A percentile compares a stretch with the other conserved stretches of the same genome.
These are phyloP conservation scores for Blakeslea trispora DNA, from an alignment of 371 early-diverging fungal genomes.

Conservation along the genomic window DNA sequence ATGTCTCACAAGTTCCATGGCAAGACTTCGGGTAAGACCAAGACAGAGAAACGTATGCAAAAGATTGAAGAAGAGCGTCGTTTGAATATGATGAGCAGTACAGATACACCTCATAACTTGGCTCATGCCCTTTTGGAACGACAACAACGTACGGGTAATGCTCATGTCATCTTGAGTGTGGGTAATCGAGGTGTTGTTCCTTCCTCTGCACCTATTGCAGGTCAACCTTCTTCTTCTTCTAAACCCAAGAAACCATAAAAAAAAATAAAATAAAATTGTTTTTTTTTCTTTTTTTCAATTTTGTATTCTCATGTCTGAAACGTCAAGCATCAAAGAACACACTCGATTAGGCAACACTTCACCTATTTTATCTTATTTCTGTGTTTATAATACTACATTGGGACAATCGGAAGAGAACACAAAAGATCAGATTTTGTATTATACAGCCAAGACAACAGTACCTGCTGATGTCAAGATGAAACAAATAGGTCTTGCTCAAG, in stretches of 20 bases:
- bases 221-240: neutral
- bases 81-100: constrained; percentile 74
- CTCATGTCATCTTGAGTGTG: constrained; percentile 82
- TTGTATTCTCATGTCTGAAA: too few relatives aligned
- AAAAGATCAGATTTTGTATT: constrained; percentile 79
- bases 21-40: constrained; percentile 87
- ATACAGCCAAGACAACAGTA: constrained; percentile 69
- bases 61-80: constrained; percentile 83
- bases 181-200: constrained; percentile 70
- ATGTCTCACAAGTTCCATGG: constrained; percentile 97
- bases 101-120: constrained; percentile 79
- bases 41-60: constrained; percentile 87
- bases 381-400: constrained; percentile 77
- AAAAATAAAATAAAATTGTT: constrained; percentile 6
- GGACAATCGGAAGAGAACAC: constrained; percentile 70
- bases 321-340: too few relatives aligned
- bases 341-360: constrained; percentile 41
- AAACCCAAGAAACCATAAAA: constrained; percentile 14
- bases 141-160: constrained; percentile 71
- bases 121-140: constrained; percentile 75
- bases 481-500: constrained; percentile 83
- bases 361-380: constrained; percentile 65
- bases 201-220: constrained; percentile 19
- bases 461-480: constrained; percentile 80
- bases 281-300: neutral